These are phyloP conservation scores for Ogataea methylovora DNA, from an alignment of 805 yeast genomes.

Conservation along the genomic window DNA sequence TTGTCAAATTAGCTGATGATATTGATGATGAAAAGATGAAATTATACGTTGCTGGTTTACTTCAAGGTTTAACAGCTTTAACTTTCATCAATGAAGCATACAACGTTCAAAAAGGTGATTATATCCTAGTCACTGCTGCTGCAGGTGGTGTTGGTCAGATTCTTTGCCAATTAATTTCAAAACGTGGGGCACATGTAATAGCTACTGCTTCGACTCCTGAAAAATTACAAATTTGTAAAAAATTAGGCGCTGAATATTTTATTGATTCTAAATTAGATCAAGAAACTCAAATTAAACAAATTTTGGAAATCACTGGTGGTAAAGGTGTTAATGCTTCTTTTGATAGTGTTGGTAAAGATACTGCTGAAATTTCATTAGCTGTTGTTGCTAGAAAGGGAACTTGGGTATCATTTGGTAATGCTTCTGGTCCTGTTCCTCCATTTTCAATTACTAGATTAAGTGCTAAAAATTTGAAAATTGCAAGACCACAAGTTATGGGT, in stretches of 20 bases:
- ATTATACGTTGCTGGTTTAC: constrained; percentile 48
- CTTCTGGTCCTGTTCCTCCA: constrained; percentile 80
- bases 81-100: constrained; percentile 64
- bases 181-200: constrained; percentile 71
- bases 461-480: constrained; percentile 54
- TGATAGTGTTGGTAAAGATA: constrained; percentile 75
- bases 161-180: constrained; percentile 54
- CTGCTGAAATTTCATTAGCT: constrained; percentile 57
- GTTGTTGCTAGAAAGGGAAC: constrained; percentile 66
- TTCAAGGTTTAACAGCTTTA: constrained; percentile 78
- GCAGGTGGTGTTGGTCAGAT: constrained; percentile 91
- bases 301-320: constrained; percentile 54
- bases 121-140: constrained; percentile 78
- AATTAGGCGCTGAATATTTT: constrained; percentile 69
- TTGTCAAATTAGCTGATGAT: constrained; percentile 43
- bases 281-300: constrained; percentile 49
- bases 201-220: constrained; percentile 78
- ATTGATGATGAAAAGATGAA: constrained; percentile 42
- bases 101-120: constrained; percentile 60
- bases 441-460: constrained; percentile 41
- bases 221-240: constrained; percentile 59
- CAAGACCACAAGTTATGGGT: constrained; percentile 54
- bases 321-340: constrained; percentile 62
- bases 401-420: constrained; percentile 73
- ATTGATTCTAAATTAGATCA: constrained; percentile 39